These are phyloP conservation scores for Cylindrodendrum hubeiense DNA, from an alignment of 2,329 filamentous ascomycete genomes.

Conservation along the genomic window DNA sequence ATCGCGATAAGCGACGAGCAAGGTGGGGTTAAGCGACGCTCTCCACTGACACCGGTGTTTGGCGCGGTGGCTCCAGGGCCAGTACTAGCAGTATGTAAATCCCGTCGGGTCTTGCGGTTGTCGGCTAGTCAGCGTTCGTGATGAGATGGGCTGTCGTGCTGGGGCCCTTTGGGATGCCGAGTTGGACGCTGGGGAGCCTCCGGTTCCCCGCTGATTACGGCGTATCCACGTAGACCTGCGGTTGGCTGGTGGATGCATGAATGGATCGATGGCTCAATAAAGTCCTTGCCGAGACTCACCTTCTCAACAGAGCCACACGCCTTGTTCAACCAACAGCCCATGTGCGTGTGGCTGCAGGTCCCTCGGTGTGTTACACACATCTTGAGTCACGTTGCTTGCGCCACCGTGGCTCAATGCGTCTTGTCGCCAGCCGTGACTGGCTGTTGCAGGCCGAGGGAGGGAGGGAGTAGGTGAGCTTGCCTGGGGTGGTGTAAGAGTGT, in stretches of 20 bases:
- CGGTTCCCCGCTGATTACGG: not conserved
- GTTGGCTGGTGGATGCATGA: not conserved
- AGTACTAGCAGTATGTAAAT: not conserved
- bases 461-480: no score
- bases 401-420: conserved; percentile 12
- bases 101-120: not conserved
- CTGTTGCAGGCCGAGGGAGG: not conserved
- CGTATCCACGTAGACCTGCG: not conserved
- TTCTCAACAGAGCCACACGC: not conserved
- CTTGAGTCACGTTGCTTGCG: conserved; percentile 3
- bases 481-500: no score
- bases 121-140: not conserved
- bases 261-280: not conserved
- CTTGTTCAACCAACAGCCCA: not conserved
- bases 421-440: not conserved
- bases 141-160: not conserved
- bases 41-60: conserved; percentile 6
- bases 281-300: not conserved
- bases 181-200: not conserved
- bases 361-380: not conserved
- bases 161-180: not conserved
- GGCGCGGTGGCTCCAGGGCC: not conserved
- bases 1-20: conserved; percentile 26
- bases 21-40: conserved; percentile 11
- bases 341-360: not conserved